A percentile compares a stretch with the other conserved stretches of the same genome.
phyloP scores from a whole-genome alignment of 139 green algal species.

The Chlorella sp. region DNA sequence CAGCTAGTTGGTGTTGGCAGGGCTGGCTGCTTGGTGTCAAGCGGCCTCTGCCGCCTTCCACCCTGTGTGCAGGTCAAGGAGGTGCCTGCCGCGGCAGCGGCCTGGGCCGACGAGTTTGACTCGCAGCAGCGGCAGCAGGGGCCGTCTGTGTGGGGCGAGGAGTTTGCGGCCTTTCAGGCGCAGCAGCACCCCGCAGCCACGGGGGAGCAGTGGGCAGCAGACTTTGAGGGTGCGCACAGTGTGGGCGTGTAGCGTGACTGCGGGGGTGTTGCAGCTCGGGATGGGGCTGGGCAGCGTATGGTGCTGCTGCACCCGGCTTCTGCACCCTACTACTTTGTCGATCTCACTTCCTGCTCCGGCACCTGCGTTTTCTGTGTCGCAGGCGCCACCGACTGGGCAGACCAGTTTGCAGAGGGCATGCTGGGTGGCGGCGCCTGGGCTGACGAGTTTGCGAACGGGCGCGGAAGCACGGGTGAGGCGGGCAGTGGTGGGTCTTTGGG shows the following conservation, averaged over 20 bases:
- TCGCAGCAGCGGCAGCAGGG: slow-evolving; percentile 1
- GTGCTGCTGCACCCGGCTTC: not conserved
- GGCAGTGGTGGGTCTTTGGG: too few relatives aligned
- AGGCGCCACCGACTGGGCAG: slow-evolving; percentile 59
- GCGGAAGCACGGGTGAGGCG: slow-evolving; percentile 13
- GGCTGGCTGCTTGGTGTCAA: too few relatives aligned
- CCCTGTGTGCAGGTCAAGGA: slow-evolving; percentile 64
- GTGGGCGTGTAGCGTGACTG: too few relatives aligned
- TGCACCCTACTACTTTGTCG: too few relatives aligned
- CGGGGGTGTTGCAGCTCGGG: too few relatives aligned
- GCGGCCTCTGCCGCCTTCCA: not conserved
- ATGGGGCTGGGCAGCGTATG: too few relatives aligned
- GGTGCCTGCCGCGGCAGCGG: slow-evolving; percentile 36
- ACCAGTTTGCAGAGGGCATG: slow-evolving; percentile 69
- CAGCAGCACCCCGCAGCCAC: slow-evolving; percentile 22
- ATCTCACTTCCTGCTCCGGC: not conserved
- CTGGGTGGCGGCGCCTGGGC: slow-evolving; percentile 47
- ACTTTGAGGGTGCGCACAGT: slow-evolving; percentile 36
- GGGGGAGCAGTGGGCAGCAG: slow-evolving; percentile 36
- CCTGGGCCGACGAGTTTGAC: slow-evolving; percentile 65
- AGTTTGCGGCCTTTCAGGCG: slow-evolving; percentile 55
- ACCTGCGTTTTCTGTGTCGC: not conserved
- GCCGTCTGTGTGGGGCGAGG: slow-evolving; percentile 47
- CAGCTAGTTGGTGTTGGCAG: too few relatives aligned
- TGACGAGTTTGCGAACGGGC: slow-evolving; percentile 53